Percentiles rank a stretch among this genome's conserved stretches.
These are phyloP conservation scores for Artomyces pyxidatus DNA, from an alignment of 768 basidiomycete genomes.

Conservation along the genomic window DNA sequence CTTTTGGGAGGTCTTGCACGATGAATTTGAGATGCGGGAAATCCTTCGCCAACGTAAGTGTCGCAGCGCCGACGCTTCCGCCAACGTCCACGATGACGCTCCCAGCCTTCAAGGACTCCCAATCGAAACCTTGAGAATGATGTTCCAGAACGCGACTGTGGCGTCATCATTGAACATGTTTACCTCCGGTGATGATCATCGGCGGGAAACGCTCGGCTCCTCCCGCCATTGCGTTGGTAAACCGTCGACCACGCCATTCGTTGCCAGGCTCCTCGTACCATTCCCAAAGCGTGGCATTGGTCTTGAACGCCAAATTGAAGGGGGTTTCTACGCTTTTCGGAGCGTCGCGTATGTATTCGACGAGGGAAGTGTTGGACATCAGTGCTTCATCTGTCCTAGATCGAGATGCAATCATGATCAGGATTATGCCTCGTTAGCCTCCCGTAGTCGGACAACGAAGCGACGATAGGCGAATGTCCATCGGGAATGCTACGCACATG, in stretches of 20 bases:
- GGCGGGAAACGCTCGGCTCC: neutral
- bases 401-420: no score
- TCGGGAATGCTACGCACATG: conserved; percentile 5
- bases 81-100: conserved; percentile 33
- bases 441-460: neutral
- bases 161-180: neutral
- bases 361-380: neutral
- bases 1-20: conserved; percentile 24
- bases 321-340: neutral
- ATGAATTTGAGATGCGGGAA: conserved; percentile 29
- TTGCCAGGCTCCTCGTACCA: conserved; percentile 5
- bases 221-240: neutral
- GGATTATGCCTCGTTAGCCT: neutral
- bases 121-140: conserved; percentile 27
- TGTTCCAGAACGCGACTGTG: neutral
- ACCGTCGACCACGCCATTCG: conserved; percentile 2
- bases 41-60: conserved; percentile 25
- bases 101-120: conserved; percentile 22
- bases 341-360: neutral
- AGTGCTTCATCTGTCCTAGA: conserved; percentile 6
- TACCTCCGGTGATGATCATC: neutral
- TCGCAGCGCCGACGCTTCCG: conserved; percentile 31
- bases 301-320: conserved; percentile 1
- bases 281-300: neutral
- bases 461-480: no score